These are phyloP conservation scores for Salix caprea DNA, from an alignment of 345 rosid genomes.

Conservation along the genomic window DNA sequence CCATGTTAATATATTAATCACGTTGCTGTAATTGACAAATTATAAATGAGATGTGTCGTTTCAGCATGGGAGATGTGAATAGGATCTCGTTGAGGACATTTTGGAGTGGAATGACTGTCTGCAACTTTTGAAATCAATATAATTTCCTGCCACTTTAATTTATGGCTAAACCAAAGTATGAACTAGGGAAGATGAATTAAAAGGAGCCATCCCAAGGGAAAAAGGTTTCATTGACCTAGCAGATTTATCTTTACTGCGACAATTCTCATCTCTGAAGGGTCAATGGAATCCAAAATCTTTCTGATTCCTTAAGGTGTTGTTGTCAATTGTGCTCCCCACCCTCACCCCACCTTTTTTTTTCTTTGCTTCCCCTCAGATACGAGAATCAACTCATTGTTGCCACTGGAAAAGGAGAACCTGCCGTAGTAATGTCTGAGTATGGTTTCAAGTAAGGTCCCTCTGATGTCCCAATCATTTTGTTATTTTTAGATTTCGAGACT, in stretches of 20 bases:
- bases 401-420: constrained; percentile 53
- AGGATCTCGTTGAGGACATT: neutral
- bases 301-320: neutral
- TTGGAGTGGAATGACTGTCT: neutral
- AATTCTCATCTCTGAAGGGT: neutral
- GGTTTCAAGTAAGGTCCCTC: constrained; percentile 45
- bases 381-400: constrained; percentile 45
- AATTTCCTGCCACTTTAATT: neutral
- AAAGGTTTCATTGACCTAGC: neutral
- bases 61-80: neutral
- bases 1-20: neutral
- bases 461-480: neutral
- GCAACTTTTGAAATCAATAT: neutral
- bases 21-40: neutral
- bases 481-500: neutral
- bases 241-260: neutral
- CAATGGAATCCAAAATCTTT: neutral
- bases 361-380: constrained; percentile 19
- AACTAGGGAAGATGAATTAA: neutral
- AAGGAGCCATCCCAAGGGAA: neutral
- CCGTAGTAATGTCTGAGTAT: constrained; percentile 46
- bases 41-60: neutral
- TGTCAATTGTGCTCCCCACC: neutral
- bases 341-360: neutral
- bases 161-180: neutral